Evolutionary conservation across 2,329 filamentous ascomycete species (phyloP).

Genomic region (Nigrograna mackinnonii): DNA sequence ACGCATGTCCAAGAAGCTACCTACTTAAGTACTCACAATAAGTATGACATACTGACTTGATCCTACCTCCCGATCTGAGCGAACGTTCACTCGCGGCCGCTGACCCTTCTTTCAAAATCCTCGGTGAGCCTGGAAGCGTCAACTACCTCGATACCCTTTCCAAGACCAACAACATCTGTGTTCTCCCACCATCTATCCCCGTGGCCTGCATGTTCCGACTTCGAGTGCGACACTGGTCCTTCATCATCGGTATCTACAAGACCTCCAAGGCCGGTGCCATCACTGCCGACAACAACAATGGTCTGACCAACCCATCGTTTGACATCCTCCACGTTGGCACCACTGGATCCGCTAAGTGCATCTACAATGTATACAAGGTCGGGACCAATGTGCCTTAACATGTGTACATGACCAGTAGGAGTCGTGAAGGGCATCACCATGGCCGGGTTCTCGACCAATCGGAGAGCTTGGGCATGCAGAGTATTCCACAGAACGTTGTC

Average conservation of each 20-base stretch:
- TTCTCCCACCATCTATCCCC: slow-evolving; percentile 73
- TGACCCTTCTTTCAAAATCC: slow-evolving; percentile 82
- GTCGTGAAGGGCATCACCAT: slow-evolving; percentile 91
- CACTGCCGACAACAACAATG: slow-evolving; percentile 61
- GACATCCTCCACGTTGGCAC: slow-evolving; percentile 71
- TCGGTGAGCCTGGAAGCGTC: slow-evolving; percentile 81
- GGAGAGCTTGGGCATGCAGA: slow-evolving; percentile 77
- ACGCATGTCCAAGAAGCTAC: slow-evolving; percentile 2
- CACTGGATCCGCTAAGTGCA: slow-evolving; percentile 75
- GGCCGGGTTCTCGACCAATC: slow-evolving; percentile 79
- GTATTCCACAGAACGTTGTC: slow-evolving; percentile 69
- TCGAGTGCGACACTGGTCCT: slow-evolving; percentile 22
- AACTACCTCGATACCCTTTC: slow-evolving; percentile 85
- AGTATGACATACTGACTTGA: neutral
- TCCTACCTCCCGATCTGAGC: neutral
- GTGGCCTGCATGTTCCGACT: slow-evolving; percentile 37
- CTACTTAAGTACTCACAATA: slow-evolving; percentile 6
- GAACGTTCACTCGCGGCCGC: slow-evolving; percentile 54
- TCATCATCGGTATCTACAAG: slow-evolving; percentile 67
- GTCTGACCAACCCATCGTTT: slow-evolving; percentile 65
- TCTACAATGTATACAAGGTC: slow-evolving; percentile 89
- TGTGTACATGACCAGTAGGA: slow-evolving; percentile 79
- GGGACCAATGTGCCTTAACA: slow-evolving; percentile 82
- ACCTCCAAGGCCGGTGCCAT: slow-evolving; percentile 48
- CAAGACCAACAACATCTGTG: slow-evolving; percentile 80